A percentile compares a stretch with the other conserved stretches of the same genome.
phyloP scores from a whole-genome alignment of 163 green algal species.

The Prototheca cutis region DNA sequence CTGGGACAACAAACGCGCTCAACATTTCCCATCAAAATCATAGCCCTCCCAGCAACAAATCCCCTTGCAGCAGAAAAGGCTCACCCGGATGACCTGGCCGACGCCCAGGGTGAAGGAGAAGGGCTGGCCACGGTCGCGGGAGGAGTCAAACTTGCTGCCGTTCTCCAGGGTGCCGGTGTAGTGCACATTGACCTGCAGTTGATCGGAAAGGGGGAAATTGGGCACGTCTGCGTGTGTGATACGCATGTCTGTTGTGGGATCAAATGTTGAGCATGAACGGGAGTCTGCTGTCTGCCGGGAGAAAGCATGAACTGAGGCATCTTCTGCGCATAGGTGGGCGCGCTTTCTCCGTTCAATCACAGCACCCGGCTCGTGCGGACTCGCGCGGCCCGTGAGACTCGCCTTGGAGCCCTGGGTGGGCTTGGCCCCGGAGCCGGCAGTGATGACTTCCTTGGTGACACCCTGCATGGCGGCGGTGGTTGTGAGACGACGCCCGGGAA shows the following conservation, averaged over 20 bases:
- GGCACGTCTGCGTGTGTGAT: background rate
- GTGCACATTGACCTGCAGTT: constrained; percentile 28
- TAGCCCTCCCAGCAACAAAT: background rate
- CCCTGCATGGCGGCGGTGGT: constrained; percentile 11
- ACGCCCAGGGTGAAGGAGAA: constrained; percentile 45
- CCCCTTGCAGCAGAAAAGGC: background rate
- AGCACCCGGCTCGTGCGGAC: background rate
- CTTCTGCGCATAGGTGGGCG: too few relatives aligned
- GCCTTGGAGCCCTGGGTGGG: constrained; percentile 2
- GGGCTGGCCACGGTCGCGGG: constrained; percentile 30
- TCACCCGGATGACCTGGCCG: constrained; percentile 29
- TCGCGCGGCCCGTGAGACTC: background rate
- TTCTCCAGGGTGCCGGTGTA: constrained; percentile 38
- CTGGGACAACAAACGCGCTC: too few relatives aligned
- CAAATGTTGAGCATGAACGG: too few relatives aligned
- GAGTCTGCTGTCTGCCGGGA: too few relatives aligned
- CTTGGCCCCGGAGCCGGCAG: constrained; percentile 8
- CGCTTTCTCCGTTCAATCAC: too few relatives aligned
- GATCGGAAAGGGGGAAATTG: background rate
- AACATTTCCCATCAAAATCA: background rate
- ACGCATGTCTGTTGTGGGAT: background rate
- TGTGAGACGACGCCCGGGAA: background rate
- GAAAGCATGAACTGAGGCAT: too few relatives aligned
- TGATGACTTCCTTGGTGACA: constrained; percentile 11
- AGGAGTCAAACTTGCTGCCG: constrained; percentile 45